Evolutionary conservation across 139 green algal species (phyloP), one percentile per base, ranked within the genome.

Genomic region (Chlorella sp.): DNA sequence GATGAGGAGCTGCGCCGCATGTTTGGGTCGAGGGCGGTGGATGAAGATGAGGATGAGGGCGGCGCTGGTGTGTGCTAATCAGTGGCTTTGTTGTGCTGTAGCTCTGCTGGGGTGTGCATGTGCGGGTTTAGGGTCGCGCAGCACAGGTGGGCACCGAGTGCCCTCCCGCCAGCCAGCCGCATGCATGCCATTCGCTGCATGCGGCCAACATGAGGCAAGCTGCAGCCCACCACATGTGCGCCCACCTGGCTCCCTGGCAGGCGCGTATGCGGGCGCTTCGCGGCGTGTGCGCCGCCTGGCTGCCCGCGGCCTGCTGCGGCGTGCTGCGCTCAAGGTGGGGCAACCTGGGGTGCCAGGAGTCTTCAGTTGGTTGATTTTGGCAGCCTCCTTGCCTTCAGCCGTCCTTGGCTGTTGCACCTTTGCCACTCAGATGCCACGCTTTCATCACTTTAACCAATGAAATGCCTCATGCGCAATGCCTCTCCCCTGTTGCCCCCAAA

Each of bases 1-100:
- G 92, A 95, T 56, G 94, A 96, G 30, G 94, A 97, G 91, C 91
- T 98, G 79, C 87, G 89, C 1, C 86, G 93, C 44, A 97, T 98
- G 81, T 98, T 98, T 88, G 95, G 95, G 0, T 88, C 93, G 2
- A 86, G 88, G 22, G 88, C 95, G 9, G 81, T 97, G 7, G 81
- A 90, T 8, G 85, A 88, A 5, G 79, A 94, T 34, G 77, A 38
- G 11, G 77, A 74, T 56, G 76, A 69, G 46, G 62, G 67, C 41
- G 82, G 51, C 24, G 54, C 48, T 34, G 54, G 28, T 32, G 7
- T 11, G 38, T 7, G 11, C 40, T 14, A n/a, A n/a, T n/a, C n/a
- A n/a, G n/a, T n/a, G n/a, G n/a, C 0, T 17, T n/a, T 6, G 34
- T 3, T 34, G 74, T 17, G 22, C 5, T 11, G 14, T 16, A 13